Percentiles rank a stretch among this genome's conserved stretches.
Conservation (phyloP, 2,329 filamentous ascomycete genomes). For the Penicillium sp. region DNA sequence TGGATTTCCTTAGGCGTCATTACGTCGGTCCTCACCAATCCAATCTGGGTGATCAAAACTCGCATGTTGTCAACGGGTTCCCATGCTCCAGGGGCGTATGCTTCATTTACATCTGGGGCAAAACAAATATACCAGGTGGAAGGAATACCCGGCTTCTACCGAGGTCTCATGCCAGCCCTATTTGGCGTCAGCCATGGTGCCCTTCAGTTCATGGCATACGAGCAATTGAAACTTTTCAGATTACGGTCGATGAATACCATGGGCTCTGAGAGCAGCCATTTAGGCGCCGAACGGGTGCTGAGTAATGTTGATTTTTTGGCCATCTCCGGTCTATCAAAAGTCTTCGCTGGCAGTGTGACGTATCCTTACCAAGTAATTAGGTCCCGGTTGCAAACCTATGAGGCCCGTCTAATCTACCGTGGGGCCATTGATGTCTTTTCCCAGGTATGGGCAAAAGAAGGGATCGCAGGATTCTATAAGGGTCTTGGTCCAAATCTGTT, state of each 20-base stretch:
- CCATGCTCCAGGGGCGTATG: slow-evolving; percentile 72
- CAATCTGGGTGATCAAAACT: slow-evolving; percentile 97
- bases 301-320: slow-evolving; percentile 74
- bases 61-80: slow-evolving; percentile 88
- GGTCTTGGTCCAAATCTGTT: slow-evolving; percentile 86
- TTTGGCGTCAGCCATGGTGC: slow-evolving; percentile 89
- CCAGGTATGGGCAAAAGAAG: slow-evolving; percentile 77
- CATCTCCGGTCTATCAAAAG: slow-evolving; percentile 76
- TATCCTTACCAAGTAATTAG: slow-evolving; percentile 95
- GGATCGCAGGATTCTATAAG: slow-evolving; percentile 81
- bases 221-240: slow-evolving; percentile 65
- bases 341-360: slow-evolving; percentile 82
- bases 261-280: slow-evolving; percentile 29
- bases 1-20: slow-evolving; percentile 55
- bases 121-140: slow-evolving; percentile 65
- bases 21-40: slow-evolving; percentile 83
- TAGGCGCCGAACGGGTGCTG: slow-evolving; percentile 41
- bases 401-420: slow-evolving; percentile 71
- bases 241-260: slow-evolving; percentile 32
- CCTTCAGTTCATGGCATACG: slow-evolving; percentile 94
- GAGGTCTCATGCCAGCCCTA: slow-evolving; percentile 76
- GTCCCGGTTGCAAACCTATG: slow-evolving; percentile 83
- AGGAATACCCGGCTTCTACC: slow-evolving; percentile 78
- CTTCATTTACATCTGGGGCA: slow-evolving; percentile 69
- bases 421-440: slow-evolving; percentile 67